Base-by-base conservation (phyloP, 2,329 filamentous ascomycete species). In the Diplodia mutila region DNA sequence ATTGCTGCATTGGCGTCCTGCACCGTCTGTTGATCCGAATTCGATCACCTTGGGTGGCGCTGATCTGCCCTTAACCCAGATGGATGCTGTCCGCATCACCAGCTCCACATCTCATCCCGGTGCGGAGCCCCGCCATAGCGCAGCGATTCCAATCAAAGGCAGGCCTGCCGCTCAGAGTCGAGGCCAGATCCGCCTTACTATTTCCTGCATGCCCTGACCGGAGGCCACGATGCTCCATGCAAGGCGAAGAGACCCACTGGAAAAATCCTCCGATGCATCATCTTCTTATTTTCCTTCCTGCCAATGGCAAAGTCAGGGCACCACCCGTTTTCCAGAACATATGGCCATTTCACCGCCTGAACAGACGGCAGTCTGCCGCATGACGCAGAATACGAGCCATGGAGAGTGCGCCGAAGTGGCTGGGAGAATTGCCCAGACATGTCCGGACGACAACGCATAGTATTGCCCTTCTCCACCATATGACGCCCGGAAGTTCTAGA, bases 1-100 rank as follows among this genome's bases (percentile, higher is more conserved):
- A 16, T 29, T 63, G 29, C 59, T 63, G 59, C 59, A 63, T 63
- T 63, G 59, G 59, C 42, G 59, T 63, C 59, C 59, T 63, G 59
- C 59, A 52, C 29, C 59, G 27, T 51, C 42, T 63, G 59, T 63
- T 51, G 46, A 63, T 63, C 59, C 29, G 46, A 63, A 51, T 29
- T 51, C 59, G 42, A 63, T 51, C 59, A 37, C n/a, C 39, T 46
- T 51, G 42, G 59, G 46, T 25, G 59, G 27, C 59, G 59, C 59
- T 63, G 59, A 63, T 63, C 59, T 63, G 59, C 59, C 42, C 46
- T 63, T 63, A 25, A 29, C 59, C 59, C 29, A 63, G 59, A 63
- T n/a, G 49, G 59, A 63, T 63, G 46, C 14, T 37, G 12, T 63
- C 59, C 46, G 59, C 59, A 63, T 51, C n/a, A 29, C 46, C 42